Conservation (phyloP, 1,284 basidiomycete species). For the Phlebopus sp. region DNA sequence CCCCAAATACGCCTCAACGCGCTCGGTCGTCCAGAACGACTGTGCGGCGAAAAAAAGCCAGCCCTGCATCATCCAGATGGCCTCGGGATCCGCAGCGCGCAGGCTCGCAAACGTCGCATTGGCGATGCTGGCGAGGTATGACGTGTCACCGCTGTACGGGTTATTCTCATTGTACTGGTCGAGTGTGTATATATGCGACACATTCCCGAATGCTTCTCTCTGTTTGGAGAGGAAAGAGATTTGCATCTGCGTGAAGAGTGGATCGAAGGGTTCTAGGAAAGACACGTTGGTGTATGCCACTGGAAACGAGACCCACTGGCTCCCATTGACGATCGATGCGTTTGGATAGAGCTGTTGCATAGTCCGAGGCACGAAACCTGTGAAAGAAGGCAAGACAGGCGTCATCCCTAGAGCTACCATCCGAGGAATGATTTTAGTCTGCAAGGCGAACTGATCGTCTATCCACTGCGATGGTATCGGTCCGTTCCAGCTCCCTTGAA, state of each 20-base stretch:
- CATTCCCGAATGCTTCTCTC: conserved; percentile 36
- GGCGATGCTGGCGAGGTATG: conserved; percentile 37
- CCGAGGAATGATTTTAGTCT: conserved; percentile 37
- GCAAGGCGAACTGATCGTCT: conserved; percentile 38
- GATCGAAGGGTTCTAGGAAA: conserved; percentile 43
- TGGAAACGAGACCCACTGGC: conserved; percentile 37
- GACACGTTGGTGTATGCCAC: conserved; percentile 34
- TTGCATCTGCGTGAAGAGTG: conserved; percentile 38
- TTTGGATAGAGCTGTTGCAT: conserved; percentile 35
- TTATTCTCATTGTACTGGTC: conserved; percentile 47
- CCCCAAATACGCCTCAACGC: conserved; percentile 40
- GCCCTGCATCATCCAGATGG: conserved; percentile 45
- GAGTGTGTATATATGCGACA: conserved; percentile 43
- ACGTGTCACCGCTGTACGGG: conserved; percentile 35
- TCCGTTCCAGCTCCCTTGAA: conserved; percentile 41
- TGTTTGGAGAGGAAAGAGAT: conserved; percentile 42
- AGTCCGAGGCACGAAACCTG: conserved; percentile 41
- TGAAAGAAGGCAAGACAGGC: conserved; percentile 43
- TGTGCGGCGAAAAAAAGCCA: conserved; percentile 41
- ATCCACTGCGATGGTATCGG: conserved; percentile 38
- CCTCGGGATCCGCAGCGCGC: conserved; percentile 38
- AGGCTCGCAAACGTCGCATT: conserved; percentile 37
- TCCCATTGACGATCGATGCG: conserved; percentile 36
- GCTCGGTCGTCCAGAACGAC: conserved; percentile 41
- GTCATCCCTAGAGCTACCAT: conserved; percentile 46